phyloP scores from a whole-genome alignment of 768 basidiomycete genomes.

The Calocybe indica region DNA sequence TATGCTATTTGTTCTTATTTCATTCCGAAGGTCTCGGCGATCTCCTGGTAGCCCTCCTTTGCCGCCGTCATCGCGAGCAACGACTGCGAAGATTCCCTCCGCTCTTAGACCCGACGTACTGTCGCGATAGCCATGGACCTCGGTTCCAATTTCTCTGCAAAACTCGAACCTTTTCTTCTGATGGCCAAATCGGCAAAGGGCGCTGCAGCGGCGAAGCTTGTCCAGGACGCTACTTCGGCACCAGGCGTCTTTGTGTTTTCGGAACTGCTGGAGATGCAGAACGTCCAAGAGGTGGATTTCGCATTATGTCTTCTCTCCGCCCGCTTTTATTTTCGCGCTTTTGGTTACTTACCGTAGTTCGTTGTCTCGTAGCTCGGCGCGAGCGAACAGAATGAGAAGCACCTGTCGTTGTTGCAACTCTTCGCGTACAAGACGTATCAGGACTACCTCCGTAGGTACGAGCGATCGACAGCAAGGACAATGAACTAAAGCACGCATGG shows the following conservation, averaged over 20 bases:
- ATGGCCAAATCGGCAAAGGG: conserved; percentile 92
- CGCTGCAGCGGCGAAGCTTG: conserved; percentile 84
- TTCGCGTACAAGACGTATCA: conserved; percentile 88
- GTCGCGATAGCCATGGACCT: conserved; percentile 43
- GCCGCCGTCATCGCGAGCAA: not conserved
- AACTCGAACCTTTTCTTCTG: conserved; percentile 85
- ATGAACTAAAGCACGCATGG: too few relatives aligned
- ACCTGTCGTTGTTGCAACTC: conserved; percentile 65
- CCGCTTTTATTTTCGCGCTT: not conserved
- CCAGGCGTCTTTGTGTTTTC: conserved; percentile 90
- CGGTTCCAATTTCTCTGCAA: conserved; percentile 55
- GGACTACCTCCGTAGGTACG: conserved; percentile 65
- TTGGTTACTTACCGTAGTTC: too few relatives aligned
- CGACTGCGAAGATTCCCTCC: not conserved
- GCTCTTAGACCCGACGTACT: not conserved
- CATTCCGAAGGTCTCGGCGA: not conserved
- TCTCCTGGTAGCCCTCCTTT: not conserved
- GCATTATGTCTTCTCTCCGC: not conserved
- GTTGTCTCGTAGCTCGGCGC: conserved; percentile 48
- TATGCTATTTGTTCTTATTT: not conserved
- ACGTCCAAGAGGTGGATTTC: conserved; percentile 69
- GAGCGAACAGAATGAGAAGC: conserved; percentile 57
- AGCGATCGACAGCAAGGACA: not conserved
- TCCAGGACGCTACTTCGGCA: conserved; percentile 82
- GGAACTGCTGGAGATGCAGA: conserved; percentile 78